phyloP scores from a whole-genome alignment of 2,329 filamentous ascomycete species.

The Botrytis deweyae region DNA sequence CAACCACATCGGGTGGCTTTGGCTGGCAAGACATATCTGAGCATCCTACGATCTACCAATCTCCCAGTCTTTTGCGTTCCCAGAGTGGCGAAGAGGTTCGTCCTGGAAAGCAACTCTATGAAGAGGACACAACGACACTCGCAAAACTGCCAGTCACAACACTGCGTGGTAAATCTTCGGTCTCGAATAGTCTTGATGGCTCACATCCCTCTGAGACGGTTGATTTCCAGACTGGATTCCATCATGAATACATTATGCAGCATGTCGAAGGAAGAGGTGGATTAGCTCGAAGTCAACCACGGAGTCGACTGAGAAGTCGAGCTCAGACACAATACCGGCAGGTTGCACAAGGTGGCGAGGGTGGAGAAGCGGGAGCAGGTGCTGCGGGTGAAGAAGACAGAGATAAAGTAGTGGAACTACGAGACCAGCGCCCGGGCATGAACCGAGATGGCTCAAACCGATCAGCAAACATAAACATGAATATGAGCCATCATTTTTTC shows the following conservation, averaged over 20 bases:
- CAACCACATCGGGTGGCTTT: conserved; percentile 21
- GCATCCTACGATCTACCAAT: neutral
- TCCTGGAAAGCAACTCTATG: conserved; percentile 14
- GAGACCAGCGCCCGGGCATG: neutral
- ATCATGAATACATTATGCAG: conserved; percentile 25
- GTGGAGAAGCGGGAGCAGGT: neutral
- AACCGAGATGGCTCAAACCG: conserved; percentile 19
- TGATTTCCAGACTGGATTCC: conserved; percentile 33
- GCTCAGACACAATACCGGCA: conserved; percentile 24
- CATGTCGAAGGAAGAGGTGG: conserved; percentile 24
- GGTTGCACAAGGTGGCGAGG: neutral
- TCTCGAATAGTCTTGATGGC: conserved; percentile 31
- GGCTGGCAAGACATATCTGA: conserved; percentile 32
- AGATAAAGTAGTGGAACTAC: conserved; percentile 13
- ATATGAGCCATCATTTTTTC: conserved; percentile 28
- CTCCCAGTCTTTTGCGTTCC: conserved; percentile 1
- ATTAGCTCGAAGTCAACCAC: conserved; percentile 15
- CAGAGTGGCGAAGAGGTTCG: conserved; percentile 6
- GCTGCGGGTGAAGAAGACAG: conserved; percentile 1
- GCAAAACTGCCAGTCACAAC: conserved; percentile 7
- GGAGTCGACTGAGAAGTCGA: conserved; percentile 31
- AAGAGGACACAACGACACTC: conserved; percentile 19
- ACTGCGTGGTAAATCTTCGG: neutral
- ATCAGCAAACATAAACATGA: conserved; percentile 21
- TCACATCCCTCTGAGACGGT: conserved; percentile 31